Evolutionary conservation across 2,329 filamentous ascomycete species (phyloP).

Genomic region (Monosporascus cannonballus): DNA sequence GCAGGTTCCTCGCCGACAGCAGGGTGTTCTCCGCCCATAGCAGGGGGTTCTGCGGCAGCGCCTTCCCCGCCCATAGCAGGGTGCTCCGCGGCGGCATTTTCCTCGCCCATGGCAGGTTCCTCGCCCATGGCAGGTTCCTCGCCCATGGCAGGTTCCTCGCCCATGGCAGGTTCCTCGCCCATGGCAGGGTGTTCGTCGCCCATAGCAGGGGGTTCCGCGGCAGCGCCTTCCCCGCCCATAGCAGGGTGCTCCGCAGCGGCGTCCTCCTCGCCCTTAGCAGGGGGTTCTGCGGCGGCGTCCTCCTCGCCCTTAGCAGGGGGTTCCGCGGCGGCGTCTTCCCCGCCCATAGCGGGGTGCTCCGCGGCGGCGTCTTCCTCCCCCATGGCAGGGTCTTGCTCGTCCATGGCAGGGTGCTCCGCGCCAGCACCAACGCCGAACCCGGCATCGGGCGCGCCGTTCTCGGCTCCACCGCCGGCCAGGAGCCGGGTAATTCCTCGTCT

Average conservation of each 20-base stretch:
- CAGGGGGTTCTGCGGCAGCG: too few species aligned
- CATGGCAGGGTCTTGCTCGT: neutral
- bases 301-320: conserved; percentile 3
- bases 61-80: conserved; percentile 2
- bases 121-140: neutral
- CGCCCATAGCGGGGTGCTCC: conserved; percentile 1
- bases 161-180: conserved; percentile 4
- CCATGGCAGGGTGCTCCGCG: neutral
- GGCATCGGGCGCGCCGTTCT: neutral
- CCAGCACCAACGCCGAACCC: neutral
- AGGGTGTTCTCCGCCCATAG: neutral
- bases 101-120: neutral
- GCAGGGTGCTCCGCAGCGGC: conserved; percentile 10
- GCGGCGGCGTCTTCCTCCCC: neutral
- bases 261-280: conserved; percentile 3
- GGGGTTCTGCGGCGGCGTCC: conserved; percentile 9
- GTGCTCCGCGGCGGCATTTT: neutral
- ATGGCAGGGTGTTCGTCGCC: conserved; percentile 1
- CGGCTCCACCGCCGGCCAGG: neutral
- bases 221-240: conserved; percentile 1
- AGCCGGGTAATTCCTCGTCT: neutral
- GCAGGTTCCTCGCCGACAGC: conserved; percentile 4
- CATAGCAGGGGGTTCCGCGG: neutral
- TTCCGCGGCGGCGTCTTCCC: neutral
- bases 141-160: conserved; percentile 5